Evolutionary conservation across 768 basidiomycete genomes (phyloP), one percentile per base, ranked within the genome.

Genomic region (Russula brevipes): DNA sequence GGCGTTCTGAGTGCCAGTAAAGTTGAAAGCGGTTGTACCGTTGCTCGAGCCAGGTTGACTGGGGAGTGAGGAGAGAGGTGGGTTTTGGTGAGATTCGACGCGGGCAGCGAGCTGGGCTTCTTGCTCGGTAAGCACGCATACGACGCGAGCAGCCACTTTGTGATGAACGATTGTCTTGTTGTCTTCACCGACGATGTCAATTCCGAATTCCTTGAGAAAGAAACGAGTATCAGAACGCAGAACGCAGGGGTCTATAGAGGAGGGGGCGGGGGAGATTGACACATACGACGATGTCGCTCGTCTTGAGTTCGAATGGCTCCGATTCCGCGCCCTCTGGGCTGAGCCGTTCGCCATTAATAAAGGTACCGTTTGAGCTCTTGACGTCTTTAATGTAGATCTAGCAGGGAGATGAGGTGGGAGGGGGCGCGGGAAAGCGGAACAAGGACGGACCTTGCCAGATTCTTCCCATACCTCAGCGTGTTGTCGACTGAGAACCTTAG

Each of bases 401-500:
- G 49, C 44, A 36, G 53, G 38, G 61, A 63, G 57, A 67, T 63
- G 61, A 64, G 57, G 41, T 49, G 59, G 60, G 46, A 42, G 65
- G 64, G 66, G 67, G 49, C 64, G 54, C 41, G 60, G 49, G 42
- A 47, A 60, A 51, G 57, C 57, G 52, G 57, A 52, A n/a, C n/a
- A 42, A 9, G 5, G 11, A 72, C 79, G 54, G 54, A 93, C 94
- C 85, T 96, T 96, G 51, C 84, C 85, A 47, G 75, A 79, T 64
- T 96, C 92, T 77, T 92, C 94, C 96, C 89, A 99, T n/a, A 99
- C 91, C 76, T 98, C 96, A 14, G 96, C 96, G 72, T 98, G 96
- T 77, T 91, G 89, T 68, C 96, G 80, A 69, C 90, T 92, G 64
- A 99, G 80, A 8, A 98, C 88, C 73, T 98, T 98, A 30, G 88